Percentiles rank a stretch among this genome's conserved stretches.
phyloP scores from a whole-genome alignment of 208 protist genomes.

The Endotrypanum monterogeii region DNA sequence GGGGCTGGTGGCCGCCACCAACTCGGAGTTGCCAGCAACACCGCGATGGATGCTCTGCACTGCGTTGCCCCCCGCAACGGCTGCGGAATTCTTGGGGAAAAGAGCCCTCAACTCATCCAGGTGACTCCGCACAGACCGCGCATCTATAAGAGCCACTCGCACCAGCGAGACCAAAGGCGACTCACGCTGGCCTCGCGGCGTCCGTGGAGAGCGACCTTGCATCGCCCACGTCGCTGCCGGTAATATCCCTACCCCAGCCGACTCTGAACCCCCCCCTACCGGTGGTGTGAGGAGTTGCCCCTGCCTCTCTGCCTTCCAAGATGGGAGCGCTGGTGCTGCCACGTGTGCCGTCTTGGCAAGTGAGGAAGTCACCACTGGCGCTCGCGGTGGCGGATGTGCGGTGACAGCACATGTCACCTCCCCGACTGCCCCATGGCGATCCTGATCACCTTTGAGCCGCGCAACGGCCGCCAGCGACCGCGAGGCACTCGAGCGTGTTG shows the following conservation, averaged over 20 bases:
- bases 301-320: not conserved
- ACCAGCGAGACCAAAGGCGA: conserved; percentile 13
- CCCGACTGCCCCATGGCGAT: no score
- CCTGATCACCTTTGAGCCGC: no score
- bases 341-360: not conserved
- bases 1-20: not conserved
- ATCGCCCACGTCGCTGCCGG: not conserved
- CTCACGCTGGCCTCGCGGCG: conserved; percentile 17
- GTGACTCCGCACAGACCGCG: conserved; percentile 17
- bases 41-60: not conserved
- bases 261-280: not conserved
- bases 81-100: not conserved
- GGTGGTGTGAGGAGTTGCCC: not conserved
- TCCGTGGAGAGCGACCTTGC: conserved; percentile 7
- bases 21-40: conserved; percentile 2
- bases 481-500: not conserved
- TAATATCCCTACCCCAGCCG: not conserved
- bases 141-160: conserved; percentile 27
- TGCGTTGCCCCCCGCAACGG: not conserved
- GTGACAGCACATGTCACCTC: not conserved
- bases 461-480: not conserved
- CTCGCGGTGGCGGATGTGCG: not conserved
- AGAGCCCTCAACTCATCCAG: conserved; percentile 18
- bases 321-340: not conserved
- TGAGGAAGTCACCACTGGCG: not conserved